Conservation (phyloP, 2,329 filamentous ascomycete species). For the Onygenales sp. region DNA sequence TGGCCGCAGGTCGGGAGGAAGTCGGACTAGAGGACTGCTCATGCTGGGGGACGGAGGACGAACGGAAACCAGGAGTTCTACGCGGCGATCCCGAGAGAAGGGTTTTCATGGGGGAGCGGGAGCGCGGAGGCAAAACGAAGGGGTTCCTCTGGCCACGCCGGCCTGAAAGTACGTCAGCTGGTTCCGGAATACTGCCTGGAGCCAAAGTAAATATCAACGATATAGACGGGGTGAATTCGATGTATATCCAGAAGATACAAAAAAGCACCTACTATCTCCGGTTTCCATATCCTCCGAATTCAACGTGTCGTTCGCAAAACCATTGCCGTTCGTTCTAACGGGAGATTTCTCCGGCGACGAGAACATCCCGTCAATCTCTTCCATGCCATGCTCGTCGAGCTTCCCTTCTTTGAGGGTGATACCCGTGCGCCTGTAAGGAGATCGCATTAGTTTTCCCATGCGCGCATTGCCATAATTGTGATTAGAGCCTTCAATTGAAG, state of each 20-base stretch:
- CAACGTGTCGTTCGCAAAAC: constrained; percentile 32
- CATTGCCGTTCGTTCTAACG: constrained; percentile 21
- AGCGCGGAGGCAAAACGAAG: constrained; percentile 30
- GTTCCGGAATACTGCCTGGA: constrained; percentile 32
- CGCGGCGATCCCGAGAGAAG: constrained; percentile 33
- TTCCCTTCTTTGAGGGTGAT: constrained; percentile 69
- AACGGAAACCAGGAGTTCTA: constrained; percentile 31
- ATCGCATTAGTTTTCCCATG: constrained; percentile 6
- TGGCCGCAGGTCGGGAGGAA: constrained; percentile 18
- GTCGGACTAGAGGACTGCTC: constrained; percentile 30
- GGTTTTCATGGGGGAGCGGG: constrained; percentile 38
- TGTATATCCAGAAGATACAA: neutral
- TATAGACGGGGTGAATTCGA: neutral
- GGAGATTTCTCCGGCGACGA: constrained; percentile 70
- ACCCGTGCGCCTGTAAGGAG: constrained; percentile 67
- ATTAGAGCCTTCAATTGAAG: neutral
- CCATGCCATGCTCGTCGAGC: constrained; percentile 86
- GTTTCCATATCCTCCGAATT: constrained; percentile 55
- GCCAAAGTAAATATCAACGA: neutral
- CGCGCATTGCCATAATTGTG: neutral
- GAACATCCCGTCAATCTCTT: constrained; percentile 77
- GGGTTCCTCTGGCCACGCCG: constrained; percentile 24
- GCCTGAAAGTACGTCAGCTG: constrained; percentile 31
- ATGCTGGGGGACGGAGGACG: constrained; percentile 30
- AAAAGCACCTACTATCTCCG: constrained; percentile 45